Conservation (phyloP, 306 rosid genomes). For the Arachis stenosperma region DNA sequence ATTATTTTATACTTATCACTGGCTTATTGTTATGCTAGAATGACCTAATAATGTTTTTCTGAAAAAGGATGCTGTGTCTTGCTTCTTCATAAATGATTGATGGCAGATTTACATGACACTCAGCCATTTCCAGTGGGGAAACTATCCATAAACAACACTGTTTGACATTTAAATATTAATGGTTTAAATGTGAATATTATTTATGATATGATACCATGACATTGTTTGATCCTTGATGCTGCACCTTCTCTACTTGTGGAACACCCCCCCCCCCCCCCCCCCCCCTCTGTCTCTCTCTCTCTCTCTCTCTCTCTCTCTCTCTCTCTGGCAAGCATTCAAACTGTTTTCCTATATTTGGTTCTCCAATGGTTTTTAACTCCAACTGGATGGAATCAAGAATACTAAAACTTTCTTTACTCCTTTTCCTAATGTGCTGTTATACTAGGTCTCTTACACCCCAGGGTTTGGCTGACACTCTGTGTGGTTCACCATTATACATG, state of each 20-base stretch:
- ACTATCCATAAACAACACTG: no score
- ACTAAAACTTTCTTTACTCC: constrained; percentile 7
- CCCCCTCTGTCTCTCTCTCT: no score
- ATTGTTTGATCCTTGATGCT: no score
- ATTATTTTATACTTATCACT: constrained; percentile 10
- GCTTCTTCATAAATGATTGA: constrained; percentile 11
- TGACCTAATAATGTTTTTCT: constrained; percentile 13
- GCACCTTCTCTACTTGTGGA: no score
- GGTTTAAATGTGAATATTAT: no score
- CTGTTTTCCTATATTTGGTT: constrained; percentile 14
- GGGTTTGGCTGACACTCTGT: constrained; percentile 81
- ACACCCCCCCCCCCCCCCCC: no score
- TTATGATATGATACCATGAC: no score
- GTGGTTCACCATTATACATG: constrained; percentile 99
- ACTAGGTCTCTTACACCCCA: constrained; percentile 77
- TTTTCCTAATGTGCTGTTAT: constrained; percentile 37
- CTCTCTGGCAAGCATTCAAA: constrained; percentile 28
- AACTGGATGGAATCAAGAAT: constrained; percentile 10
- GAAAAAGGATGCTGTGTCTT: constrained; percentile 3
- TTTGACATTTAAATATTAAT: no score
- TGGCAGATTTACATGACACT: not conserved
- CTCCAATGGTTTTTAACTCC: constrained; percentile 16
- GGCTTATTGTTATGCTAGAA: constrained; percentile 32
- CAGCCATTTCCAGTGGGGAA: not conserved
- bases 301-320: no score